Percentiles rank a stretch among this genome's conserved stretches.
These are phyloP conservation scores for Tubosaeta sp. DNA, from an alignment of 768 basidiomycete species.

Conservation along the genomic window DNA sequence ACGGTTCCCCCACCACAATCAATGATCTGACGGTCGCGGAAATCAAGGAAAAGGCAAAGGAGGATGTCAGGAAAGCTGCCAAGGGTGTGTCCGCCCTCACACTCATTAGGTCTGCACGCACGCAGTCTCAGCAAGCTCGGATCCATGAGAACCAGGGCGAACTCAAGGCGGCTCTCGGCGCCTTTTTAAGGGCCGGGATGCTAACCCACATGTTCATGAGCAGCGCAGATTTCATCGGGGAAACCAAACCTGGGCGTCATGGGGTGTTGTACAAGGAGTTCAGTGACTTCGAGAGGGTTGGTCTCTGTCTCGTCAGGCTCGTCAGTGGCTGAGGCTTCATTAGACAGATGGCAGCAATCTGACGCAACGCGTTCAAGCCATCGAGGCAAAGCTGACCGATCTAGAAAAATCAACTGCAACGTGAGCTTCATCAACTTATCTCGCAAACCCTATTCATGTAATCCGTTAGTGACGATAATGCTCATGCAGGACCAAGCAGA, in stretches of 20 bases:
- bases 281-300: constrained; percentile 59
- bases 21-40: constrained; percentile 39
- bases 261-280: constrained; percentile 62
- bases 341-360: constrained; percentile 39
- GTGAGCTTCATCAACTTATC: constrained; percentile 21
- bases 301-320: constrained; percentile 20
- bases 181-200: constrained; percentile 58
- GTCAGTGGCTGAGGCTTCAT: constrained; percentile 12
- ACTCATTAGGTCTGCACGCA: constrained; percentile 60
- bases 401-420: constrained; percentile 37
- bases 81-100: constrained; percentile 56
- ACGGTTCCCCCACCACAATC: constrained; percentile 28
- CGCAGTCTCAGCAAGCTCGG: constrained; percentile 51
- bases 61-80: constrained; percentile 46
- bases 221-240: constrained; percentile 50
- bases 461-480: constrained; percentile 9
- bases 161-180: constrained; percentile 54
- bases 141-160: constrained; percentile 54
- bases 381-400: constrained; percentile 45
- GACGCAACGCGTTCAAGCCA: constrained; percentile 36
- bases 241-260: constrained; percentile 45
- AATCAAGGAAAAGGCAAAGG: constrained; percentile 45
- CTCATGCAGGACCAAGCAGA: constrained; percentile 34
- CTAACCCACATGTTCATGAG: constrained; percentile 57
- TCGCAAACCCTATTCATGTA: constrained; percentile 8